Evolutionary conservation across 2,329 filamentous ascomycete species (phyloP).

Genomic region (Lachnellula suecica): DNA sequence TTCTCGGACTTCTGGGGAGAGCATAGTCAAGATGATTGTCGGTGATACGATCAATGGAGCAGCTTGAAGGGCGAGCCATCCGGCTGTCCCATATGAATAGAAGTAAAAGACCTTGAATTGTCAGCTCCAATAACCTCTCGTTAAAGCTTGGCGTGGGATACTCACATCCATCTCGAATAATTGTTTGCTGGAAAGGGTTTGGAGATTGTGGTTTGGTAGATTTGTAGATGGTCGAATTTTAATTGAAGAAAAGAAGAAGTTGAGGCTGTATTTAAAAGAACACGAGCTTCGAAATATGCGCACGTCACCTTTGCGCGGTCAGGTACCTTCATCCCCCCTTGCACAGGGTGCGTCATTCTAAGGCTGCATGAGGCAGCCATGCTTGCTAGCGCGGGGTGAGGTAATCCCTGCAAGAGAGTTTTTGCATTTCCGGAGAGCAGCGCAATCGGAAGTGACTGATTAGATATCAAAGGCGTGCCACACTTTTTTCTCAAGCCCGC

Average conservation of each 20-base stretch:
- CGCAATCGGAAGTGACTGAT: slow-evolving; percentile 11
- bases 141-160: neutral
- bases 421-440: neutral
- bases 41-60: slow-evolving; percentile 55
- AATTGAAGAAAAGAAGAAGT: too few relatives aligned
- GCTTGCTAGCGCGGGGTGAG: neutral
- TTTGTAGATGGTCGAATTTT: too few relatives aligned
- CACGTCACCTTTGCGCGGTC: too few relatives aligned
- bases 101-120: slow-evolving; percentile 44
- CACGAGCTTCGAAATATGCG: too few relatives aligned
- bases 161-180: slow-evolving; percentile 17
- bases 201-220: too few relatives aligned
- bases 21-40: slow-evolving; percentile 58
- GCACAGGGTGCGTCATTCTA: too few relatives aligned
- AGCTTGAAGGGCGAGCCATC: slow-evolving; percentile 47
- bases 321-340: too few relatives aligned
- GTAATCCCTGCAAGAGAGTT: neutral
- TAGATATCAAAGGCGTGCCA: neutral
- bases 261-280: too few relatives aligned
- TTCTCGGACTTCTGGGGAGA: slow-evolving; percentile 55
- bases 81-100: slow-evolving; percentile 51
- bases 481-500: neutral
- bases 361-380: too few relatives aligned
- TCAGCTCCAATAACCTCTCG: neutral
- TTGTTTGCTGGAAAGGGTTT: neutral